phyloP scores from a whole-genome alignment of 2,329 filamentous ascomycete species.

The Colletotrichum agaves region DNA sequence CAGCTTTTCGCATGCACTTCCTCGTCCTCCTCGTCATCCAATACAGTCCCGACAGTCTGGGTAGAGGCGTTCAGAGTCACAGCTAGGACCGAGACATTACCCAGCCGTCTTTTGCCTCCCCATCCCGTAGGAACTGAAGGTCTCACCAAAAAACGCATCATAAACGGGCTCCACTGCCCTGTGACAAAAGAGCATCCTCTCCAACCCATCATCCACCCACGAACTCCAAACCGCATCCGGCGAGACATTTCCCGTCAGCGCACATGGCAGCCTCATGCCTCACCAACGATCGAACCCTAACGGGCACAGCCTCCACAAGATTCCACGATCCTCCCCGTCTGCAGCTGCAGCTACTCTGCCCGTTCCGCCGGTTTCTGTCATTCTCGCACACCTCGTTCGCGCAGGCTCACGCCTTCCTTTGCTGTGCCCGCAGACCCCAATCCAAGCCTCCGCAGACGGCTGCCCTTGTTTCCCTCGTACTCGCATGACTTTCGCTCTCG shows the following conservation, averaged over 20 bases:
- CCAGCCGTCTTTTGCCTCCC: neutral
- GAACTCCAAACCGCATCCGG: slow-evolving; percentile 26
- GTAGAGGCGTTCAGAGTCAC: slow-evolving; percentile 20
- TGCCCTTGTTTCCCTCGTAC: neutral
- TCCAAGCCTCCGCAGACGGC: neutral
- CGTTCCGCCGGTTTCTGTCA: slow-evolving; percentile 1
- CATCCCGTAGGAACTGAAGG: neutral
- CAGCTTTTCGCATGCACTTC: neutral
- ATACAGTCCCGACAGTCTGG: slow-evolving; percentile 29
- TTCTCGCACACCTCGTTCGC: neutral
- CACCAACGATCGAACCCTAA: slow-evolving; percentile 17
- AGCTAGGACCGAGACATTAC: slow-evolving; percentile 25
- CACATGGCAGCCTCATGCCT: slow-evolving; percentile 36
- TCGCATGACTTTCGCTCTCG: neutral
- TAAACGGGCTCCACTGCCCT: slow-evolving; percentile 1
- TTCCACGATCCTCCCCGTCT: slow-evolving; percentile 21
- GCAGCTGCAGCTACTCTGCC: neutral
- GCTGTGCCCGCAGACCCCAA: slow-evolving; percentile 18
- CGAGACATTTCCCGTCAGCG: slow-evolving; percentile 23
- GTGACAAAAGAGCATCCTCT: slow-evolving; percentile 17
- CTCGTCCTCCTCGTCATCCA: slow-evolving; percentile 29
- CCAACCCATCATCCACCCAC: neutral
- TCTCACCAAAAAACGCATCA: slow-evolving; percentile 16
- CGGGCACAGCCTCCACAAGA: slow-evolving; percentile 36
- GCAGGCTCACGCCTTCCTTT: slow-evolving; percentile 1